Base-by-base conservation (phyloP, 148 eudicot species). In the Persicaria tinctoria region DNA sequence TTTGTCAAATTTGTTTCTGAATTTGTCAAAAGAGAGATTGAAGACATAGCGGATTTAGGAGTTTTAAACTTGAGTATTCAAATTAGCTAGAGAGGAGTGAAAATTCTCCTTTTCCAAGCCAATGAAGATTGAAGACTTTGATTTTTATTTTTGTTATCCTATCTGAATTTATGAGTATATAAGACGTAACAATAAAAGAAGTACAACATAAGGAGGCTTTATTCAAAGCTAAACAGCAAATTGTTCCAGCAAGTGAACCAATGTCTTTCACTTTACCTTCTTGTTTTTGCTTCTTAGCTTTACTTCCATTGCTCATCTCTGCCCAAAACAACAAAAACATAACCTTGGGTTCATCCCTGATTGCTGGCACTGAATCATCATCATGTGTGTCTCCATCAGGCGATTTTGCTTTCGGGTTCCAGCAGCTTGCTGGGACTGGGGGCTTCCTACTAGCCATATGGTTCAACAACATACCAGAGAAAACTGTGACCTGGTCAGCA, bases 401-500 rank as follows among this genome's bases (percentile, higher is more conserved):
- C 12, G 53, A 50, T 6, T 60, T 60, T 60, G 66, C 66, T 60
- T 20, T 20, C 66, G 41, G 66, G 4, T 60, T 60, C 66, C 66
- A 76, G 23, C 46, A 11, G 9, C 38, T 32, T 32, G 38, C 27
- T 20, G 45, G 32, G 2, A 20, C 32, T 8, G 16, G 54, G 16
- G 59, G 59, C 8, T 78, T 73, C 69, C 32, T 60, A 3, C 41
- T 60, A 20, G 12, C 13, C 66, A 60, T 23, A 60, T 60, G 41
- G 66, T 60, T 60, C 66, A 23, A 60, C 66, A 20, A 60, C 17
- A 68, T 79, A 4, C 76, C 75, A 0, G 78, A 79, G 0, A 76
- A 72, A 62, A 79, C 80, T 8, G 47, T 77, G 5, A 78, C 77
- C 13, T 82, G 85, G 85, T 60, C 66, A n/a, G 77, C 75, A 20